Evolutionary conservation across 1,139 yeast genomes (phyloP), one percentile per base, ranked within the genome.

Genomic region (Magnusiomyces magnusii): DNA sequence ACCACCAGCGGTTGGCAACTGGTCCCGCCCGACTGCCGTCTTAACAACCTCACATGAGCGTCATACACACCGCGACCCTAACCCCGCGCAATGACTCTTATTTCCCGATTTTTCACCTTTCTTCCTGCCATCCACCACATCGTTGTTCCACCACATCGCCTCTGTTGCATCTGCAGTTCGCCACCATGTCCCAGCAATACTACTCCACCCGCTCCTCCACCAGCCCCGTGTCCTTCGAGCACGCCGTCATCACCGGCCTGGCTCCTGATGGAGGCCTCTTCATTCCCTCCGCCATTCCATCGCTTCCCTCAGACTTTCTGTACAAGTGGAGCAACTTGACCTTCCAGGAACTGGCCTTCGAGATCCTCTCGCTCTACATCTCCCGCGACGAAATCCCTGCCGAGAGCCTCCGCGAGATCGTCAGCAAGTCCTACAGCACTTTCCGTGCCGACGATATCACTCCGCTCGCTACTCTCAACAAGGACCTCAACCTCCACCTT

Each of bases 181-280:
- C 27, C 50, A 47, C 50, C 10, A 49, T 49, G 36, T 28, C 36
- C 9, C 70, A 68, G 60, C 66, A 68, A 57, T 93, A 93, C 73
- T 86, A 96, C 75, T 92, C 98, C 27, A 90, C 99, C 17, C 85
- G 98, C 71, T 84, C 95, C 7, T 69, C 83, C 27, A 72, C 71
- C 15, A 73, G 73, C 39, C 82, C 83, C 66, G 80, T 85, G 60
- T 80, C 93, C 2, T 93, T 93, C 68, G 99, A 93, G 74, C 95
- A 87, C 62, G 96, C 92, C 9, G 92, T 93, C 57, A 87, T 93
- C 75, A 87, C 88, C 63, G 99, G 99, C 53, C 80, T 93, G 68
- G 99, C 98, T 57, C 84, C 87, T 57, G 99, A 95, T 72, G 99
- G 99, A 66, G 99, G 99, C 51, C 81, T 93, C 56, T 93, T 89